Evolutionary conservation across 768 basidiomycete genomes (phyloP), one percentile per base, ranked within the genome.

Genomic region (Coprinopsis sp.): DNA sequence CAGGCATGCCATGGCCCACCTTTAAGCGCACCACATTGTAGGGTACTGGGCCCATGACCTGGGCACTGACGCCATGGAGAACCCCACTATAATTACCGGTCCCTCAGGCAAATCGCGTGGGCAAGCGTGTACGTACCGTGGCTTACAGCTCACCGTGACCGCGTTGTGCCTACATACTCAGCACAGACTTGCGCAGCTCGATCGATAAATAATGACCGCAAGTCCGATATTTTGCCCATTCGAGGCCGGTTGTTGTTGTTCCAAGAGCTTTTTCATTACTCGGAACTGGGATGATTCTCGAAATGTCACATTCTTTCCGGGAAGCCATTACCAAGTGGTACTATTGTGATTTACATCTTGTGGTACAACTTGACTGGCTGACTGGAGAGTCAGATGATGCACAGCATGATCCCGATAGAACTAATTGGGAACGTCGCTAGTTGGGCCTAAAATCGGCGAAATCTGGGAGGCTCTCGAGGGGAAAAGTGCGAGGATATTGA

Each of bases 351-450:
- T 51, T 53, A 43, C 41, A 43, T 38, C 29, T 12, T 37, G 44
- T 52, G 50, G 49, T 41, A 53, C 52, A 47, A 51, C 49, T 39
- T 43, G 33, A 43, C 46, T 47, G 49, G 54, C 54, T 58, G 52
- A 52, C 54, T 56, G 54, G 61, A 58, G 46, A 60, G 63, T 67
- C 64, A 66, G 62, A 57, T 66, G 68, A 68, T 57, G 39, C 48
- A 44, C 47, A 48, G 39, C 38, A 30, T 41, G 38, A 11, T n/a
- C 19, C 29, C 23, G 27, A 40, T 44, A 44, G 30, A n/a, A 31
- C 42, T 44, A 22, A 31, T 28, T 49, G 44, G 43, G 44, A 22
- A 46, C 16, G 5, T 23, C 25, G 24, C 22, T 23, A 16, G n/a
- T 29, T 21, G 8, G 3, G 34, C 33, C 30, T 13, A 39, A 38